Evolutionary conservation across 2,329 filamentous ascomycete species (phyloP), one percentile per base, ranked within the genome.

Genomic region (Nemania serpens): DNA sequence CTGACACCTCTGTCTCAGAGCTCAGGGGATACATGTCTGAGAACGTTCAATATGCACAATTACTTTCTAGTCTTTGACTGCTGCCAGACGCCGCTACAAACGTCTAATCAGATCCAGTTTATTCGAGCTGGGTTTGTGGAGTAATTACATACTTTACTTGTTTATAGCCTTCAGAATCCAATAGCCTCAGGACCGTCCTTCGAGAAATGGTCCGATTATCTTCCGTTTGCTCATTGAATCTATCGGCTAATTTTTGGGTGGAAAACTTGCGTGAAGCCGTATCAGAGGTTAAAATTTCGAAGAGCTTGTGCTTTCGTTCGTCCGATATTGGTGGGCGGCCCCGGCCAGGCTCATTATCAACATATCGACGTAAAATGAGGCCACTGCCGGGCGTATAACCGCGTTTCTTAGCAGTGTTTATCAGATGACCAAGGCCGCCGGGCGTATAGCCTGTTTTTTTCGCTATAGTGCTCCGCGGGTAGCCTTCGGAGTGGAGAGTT

Each of bases 371-470:
- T 2, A 51, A 5, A 17, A 58, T 51, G 29, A 18, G 55, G 42
- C 42, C 42, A 1, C 49, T n/a, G 6, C 55, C 39, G 18, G 47
- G 55, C 55, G 51, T n/a, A 12, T 58, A 58, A n/a, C 55, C 55
- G 20, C 47, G 55, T 17, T 46, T 58, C 45, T 46, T 51, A 11
- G 55, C 55, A 29, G 29, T 51, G 2, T 7, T 18, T 13, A 58
- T 5, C 12, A 58, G 18, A 15, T 5, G 0, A 39, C 29, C 18
- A 11, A 58, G 20, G 17, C 55, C 47, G 5, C 41, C 10, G 9
- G 47, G 1, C 2, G 55, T 37, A 13, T 58, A 58, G 25, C 55
- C 55, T 11, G 55, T 58, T 20, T 58, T 51, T 36, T 58, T 17
- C 11, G 15, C 3, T 22, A 58, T 58, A 4, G 5, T 11, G 6